Percentiles rank a stretch among this genome's conserved stretches.
These are phyloP conservation scores for Neurospora hispaniola DNA, from an alignment of 495 filamentous ascomycete species.

Conservation along the genomic window DNA sequence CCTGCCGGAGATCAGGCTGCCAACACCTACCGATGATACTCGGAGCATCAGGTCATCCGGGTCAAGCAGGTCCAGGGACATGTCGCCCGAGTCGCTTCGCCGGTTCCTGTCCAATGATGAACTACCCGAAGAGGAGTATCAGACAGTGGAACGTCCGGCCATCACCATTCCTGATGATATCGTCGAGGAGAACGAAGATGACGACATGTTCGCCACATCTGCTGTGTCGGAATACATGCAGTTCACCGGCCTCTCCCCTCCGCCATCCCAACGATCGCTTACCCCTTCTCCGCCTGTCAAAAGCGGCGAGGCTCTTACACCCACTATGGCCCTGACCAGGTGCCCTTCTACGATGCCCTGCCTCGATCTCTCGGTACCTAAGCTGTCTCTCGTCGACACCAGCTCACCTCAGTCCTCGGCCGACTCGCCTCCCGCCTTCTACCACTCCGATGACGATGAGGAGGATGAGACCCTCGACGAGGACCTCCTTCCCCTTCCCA, in stretches of 20 bases:
- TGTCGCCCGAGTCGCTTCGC: conserved; percentile 38
- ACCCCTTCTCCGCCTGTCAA: conserved; percentile 16
- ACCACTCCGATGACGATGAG: conserved; percentile 31
- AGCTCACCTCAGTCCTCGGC: conserved; percentile 11
- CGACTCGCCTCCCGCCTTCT: conserved; percentile 28
- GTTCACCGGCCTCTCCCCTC: conserved; percentile 38
- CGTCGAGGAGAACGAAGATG: conserved; percentile 41
- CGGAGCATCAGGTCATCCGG: conserved; percentile 25
- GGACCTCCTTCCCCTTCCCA: not conserved
- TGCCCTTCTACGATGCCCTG: not conserved
- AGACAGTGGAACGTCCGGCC: conserved; percentile 9
- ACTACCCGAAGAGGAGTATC: conserved; percentile 10
- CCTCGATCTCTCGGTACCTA: not conserved
- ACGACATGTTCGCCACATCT: conserved; percentile 44
- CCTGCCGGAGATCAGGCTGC: conserved; percentile 2
- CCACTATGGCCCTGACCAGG: conserved; percentile 3
- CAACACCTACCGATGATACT: conserved; percentile 11
- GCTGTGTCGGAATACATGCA: conserved; percentile 31
- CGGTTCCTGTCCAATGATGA: conserved; percentile 32
- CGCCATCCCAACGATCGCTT: conserved; percentile 30
- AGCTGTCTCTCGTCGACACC: conserved; percentile 10
- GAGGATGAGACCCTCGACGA: conserved; percentile 15
- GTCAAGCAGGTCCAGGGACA: conserved; percentile 32
- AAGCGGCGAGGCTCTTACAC: not conserved
- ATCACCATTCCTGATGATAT: conserved; percentile 42